These are phyloP conservation scores for Helotiales sp. DNA, from an alignment of 2,329 filamentous ascomycete genomes.

Conservation along the genomic window DNA sequence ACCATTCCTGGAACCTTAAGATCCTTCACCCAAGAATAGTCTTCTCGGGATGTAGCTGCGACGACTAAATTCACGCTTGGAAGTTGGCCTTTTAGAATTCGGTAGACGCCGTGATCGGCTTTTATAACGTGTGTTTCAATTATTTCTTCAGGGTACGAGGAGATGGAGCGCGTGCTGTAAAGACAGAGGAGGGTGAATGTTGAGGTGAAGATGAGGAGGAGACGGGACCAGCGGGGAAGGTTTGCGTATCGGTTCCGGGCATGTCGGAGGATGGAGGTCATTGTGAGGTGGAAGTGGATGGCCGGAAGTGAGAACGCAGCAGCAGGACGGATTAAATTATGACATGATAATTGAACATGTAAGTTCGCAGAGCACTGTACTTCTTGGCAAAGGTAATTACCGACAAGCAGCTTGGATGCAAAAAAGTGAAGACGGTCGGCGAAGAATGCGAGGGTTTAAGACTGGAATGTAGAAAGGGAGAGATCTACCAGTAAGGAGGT, in stretches of 20 bases:
- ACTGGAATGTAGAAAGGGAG: slow-evolving; percentile 4
- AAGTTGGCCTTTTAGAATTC: slow-evolving; percentile 14
- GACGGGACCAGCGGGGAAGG: slow-evolving; percentile 17
- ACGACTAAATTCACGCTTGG: slow-evolving; percentile 24
- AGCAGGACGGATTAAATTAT: too few species aligned
- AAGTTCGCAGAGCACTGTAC: too few species aligned
- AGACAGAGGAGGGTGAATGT: slow-evolving; percentile 11
- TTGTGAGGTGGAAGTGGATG: too few species aligned
- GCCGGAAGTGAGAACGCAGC: too few species aligned
- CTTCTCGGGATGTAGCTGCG: slow-evolving; percentile 18
- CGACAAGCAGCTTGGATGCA: too few species aligned
- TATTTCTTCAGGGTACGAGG: slow-evolving; percentile 5
- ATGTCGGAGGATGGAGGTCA: neutral
- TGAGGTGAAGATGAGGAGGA: slow-evolving; percentile 7
- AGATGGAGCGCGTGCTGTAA: slow-evolving; percentile 8
- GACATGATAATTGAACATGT: too few species aligned
- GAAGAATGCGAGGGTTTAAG: neutral
- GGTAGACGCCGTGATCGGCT: slow-evolving; percentile 13
- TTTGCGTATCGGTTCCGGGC: neutral
- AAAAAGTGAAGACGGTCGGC: too few species aligned
- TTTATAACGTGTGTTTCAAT: slow-evolving; percentile 20
- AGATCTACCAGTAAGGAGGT: neutral
- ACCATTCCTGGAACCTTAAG: slow-evolving; percentile 32
- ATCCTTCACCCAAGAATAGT: slow-evolving; percentile 22
- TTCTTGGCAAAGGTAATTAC: too few species aligned